Conservation (phyloP, 2,329 filamentous ascomycete species). For the Fusarium sp. region DNA sequence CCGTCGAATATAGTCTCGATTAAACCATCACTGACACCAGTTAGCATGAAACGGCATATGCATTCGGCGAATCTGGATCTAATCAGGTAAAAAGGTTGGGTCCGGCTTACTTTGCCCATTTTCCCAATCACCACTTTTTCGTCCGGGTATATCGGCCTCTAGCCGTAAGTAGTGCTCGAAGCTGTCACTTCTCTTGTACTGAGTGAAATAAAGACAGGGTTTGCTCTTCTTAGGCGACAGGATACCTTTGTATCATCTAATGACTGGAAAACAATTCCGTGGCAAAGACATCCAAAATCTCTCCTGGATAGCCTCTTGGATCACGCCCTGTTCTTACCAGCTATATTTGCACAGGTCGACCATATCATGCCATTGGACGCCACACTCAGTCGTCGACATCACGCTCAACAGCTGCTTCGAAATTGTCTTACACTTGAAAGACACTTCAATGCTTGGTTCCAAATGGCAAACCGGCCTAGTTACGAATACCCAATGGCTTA, state of each 20-base stretch:
- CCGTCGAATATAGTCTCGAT: background rate
- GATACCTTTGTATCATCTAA: constrained; percentile 62
- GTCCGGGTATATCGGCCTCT: constrained; percentile 64
- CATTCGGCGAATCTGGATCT: constrained; percentile 53
- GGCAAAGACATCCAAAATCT: constrained; percentile 63
- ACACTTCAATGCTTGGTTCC: constrained; percentile 62
- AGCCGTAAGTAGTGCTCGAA: constrained; percentile 57
- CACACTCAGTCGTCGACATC: constrained; percentile 55
- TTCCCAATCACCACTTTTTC: constrained; percentile 69
- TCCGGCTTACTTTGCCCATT: constrained; percentile 59
- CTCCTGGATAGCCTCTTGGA: constrained; percentile 65
- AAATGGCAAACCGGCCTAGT: constrained; percentile 44
- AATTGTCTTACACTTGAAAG: constrained; percentile 61
- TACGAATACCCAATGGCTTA: constrained; percentile 50
- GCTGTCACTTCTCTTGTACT: constrained; percentile 17
- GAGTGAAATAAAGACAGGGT: constrained; percentile 53
- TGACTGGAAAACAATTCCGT: constrained; percentile 65
- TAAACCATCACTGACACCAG: constrained; percentile 22
- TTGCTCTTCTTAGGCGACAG: constrained; percentile 62
- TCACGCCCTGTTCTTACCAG: constrained; percentile 59
- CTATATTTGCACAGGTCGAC: constrained; percentile 60
- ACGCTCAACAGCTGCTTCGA: constrained; percentile 61
- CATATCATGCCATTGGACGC: constrained; percentile 53
- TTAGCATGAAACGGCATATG: constrained; percentile 59
- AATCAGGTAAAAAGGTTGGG: constrained; percentile 55